Evolutionary conservation across 805 yeast genomes (phyloP).

Genomic region (Metschnikowia picachoensis): DNA sequence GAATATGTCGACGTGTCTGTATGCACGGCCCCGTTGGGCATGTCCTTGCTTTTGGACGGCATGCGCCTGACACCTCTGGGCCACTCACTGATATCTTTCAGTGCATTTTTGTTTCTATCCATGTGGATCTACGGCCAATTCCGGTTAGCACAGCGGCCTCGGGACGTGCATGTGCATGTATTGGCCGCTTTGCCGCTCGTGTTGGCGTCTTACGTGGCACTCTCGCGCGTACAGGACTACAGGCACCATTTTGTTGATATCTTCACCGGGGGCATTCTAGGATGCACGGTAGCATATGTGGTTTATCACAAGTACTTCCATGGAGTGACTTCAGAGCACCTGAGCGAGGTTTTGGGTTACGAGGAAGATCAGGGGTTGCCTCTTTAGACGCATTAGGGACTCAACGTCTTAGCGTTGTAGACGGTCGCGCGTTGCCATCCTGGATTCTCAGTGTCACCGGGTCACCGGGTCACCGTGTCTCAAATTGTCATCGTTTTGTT

Average conservation of each 20-base stretch:
- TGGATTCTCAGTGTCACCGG: too few species aligned
- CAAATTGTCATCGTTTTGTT: too few species aligned
- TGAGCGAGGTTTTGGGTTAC: slow-evolving; percentile 12
- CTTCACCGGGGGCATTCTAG: slow-evolving; percentile 30
- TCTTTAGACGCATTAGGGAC: background rate
- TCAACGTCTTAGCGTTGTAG: too few species aligned
- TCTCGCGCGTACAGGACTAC: slow-evolving; percentile 27
- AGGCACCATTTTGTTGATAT: slow-evolving; percentile 35
- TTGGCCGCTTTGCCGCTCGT: slow-evolving; percentile 18
- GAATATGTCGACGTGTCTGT: slow-evolving; percentile 20
- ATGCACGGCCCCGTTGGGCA: slow-evolving; percentile 26
- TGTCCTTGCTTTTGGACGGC: slow-evolving; percentile 41
- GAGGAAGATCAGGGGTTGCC: slow-evolving; percentile 13
- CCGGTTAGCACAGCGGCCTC: slow-evolving; percentile 9
- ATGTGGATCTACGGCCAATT: slow-evolving; percentile 48
- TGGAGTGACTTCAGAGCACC: slow-evolving; percentile 8
- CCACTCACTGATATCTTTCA: slow-evolving; percentile 51
- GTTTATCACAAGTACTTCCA: slow-evolving; percentile 30
- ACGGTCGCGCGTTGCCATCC: too few species aligned
- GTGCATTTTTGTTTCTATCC: slow-evolving; percentile 45
- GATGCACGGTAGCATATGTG: slow-evolving; percentile 24
- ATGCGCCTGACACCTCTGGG: slow-evolving; percentile 58
- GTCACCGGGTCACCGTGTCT: too few species aligned
- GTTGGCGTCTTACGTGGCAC: slow-evolving; percentile 24
- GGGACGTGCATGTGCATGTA: slow-evolving; percentile 12